Evolutionary conservation across 345 rosid genomes (phyloP).

Genomic region (Salix dunnii): DNA sequence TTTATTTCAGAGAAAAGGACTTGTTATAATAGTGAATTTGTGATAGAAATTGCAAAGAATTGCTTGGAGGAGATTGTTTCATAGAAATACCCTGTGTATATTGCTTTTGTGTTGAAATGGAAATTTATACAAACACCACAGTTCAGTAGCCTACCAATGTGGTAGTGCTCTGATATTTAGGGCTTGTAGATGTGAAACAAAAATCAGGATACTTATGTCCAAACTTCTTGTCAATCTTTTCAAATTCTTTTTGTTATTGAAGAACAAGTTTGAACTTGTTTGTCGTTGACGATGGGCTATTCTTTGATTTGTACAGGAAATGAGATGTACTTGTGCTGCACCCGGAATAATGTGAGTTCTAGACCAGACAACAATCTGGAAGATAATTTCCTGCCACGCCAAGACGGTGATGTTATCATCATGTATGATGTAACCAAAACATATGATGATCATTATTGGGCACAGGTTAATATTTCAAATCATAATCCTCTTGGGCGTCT

Average conservation of each 20-base stretch:
- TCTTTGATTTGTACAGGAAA: constrained; percentile 1
- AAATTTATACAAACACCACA: no score
- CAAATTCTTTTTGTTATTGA: neutral
- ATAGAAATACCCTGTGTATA: no score
- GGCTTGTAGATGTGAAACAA: neutral
- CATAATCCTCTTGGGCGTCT: constrained; percentile 44
- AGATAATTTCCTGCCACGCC: constrained; percentile 26
- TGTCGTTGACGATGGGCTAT: neutral
- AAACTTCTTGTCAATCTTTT: no score
- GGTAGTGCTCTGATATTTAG: no score
- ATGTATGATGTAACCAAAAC: constrained; percentile 41
- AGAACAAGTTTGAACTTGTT: neutral
- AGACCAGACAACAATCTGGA: constrained; percentile 1
- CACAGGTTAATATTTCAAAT: constrained; percentile 47
- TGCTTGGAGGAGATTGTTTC: no score
- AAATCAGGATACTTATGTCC: neutral
- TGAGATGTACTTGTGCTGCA: constrained; percentile 40
- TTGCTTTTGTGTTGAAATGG: no score
- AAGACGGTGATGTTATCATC: constrained; percentile 46
- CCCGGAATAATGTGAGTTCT: constrained; percentile 13
- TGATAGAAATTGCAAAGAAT: no score
- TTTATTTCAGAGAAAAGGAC: no score
- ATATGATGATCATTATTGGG: constrained; percentile 27
- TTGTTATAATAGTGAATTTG: no score
- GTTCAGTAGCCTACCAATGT: no score